phyloP scores from a whole-genome alignment of 2,329 filamentous ascomycete genomes.

The Colletotrichum paranaense region DNA sequence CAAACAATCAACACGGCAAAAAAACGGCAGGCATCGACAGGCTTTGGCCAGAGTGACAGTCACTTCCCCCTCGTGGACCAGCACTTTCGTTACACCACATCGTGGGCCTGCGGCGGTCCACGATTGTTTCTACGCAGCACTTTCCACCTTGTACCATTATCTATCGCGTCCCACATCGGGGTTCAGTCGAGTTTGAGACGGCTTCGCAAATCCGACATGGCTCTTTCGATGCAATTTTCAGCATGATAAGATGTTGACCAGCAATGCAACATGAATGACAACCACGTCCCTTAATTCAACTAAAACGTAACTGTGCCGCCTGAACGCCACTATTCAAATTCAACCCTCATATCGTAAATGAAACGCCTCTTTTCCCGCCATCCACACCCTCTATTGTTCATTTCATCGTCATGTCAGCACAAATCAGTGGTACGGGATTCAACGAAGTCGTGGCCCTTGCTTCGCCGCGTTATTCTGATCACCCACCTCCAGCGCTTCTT shows the following conservation, averaged over 20 bases:
- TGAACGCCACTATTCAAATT: conserved; percentile 29
- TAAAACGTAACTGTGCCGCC: conserved; percentile 38
- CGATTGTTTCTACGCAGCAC: conserved; percentile 30
- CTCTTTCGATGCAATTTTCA: conserved; percentile 35
- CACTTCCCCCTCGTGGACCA: conserved; percentile 35
- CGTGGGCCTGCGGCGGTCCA: conserved; percentile 27
- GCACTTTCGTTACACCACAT: conserved; percentile 35
- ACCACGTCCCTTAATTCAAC: conserved; percentile 33
- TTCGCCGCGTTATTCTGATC: background rate
- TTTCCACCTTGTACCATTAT: conserved; percentile 39
- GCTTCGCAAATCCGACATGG: conserved; percentile 36
- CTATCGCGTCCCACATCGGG: conserved; percentile 35
- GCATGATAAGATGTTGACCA: conserved; percentile 38
- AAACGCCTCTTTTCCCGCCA: conserved; percentile 30
- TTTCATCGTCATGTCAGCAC: conserved; percentile 18
- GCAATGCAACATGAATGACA: conserved; percentile 38
- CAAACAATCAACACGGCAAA: conserved; percentile 37
- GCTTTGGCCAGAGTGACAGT: conserved; percentile 35
- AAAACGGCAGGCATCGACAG: conserved; percentile 36
- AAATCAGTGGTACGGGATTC: background rate
- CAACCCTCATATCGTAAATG: conserved; percentile 31
- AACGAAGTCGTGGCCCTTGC: background rate
- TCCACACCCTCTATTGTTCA: conserved; percentile 12
- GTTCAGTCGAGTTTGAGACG: conserved; percentile 36
- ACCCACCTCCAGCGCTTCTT: background rate